These are phyloP conservation scores for Suillus clintonianus DNA, from an alignment of 768 basidiomycete genomes.

Conservation along the genomic window DNA sequence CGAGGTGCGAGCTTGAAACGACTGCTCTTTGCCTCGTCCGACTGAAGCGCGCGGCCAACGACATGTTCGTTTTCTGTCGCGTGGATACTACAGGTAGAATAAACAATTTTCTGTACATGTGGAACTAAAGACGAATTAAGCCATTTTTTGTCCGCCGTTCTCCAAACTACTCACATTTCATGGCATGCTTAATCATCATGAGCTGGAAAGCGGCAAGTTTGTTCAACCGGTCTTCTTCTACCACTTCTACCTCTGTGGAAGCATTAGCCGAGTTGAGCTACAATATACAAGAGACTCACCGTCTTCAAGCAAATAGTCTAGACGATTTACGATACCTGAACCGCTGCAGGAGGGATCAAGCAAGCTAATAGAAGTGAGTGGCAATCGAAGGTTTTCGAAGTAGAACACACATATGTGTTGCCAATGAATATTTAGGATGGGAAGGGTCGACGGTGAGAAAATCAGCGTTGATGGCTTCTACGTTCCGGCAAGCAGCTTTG, in stretches of 20 bases:
- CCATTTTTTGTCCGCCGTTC: conserved; percentile 11
- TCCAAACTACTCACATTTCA: conserved; percentile 69
- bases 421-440: conserved; percentile 59
- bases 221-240: conserved; percentile 66
- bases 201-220: conserved; percentile 90
- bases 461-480: conserved; percentile 72
- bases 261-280: conserved; percentile 4
- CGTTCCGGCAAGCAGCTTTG: conserved; percentile 84
- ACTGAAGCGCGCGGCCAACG: conserved; percentile 69
- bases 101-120: conserved; percentile 77
- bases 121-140: conserved; percentile 55
- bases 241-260: conserved; percentile 55
- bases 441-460: conserved; percentile 79
- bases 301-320: conserved; percentile 80
- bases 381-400: neutral
- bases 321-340: conserved; percentile 87
- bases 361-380: conserved; percentile 48
- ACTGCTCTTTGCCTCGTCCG: conserved; percentile 62
- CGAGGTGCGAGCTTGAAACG: conserved; percentile 71
- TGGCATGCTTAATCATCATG: conserved; percentile 90
- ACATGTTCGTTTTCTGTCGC: conserved; percentile 93
- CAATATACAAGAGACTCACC: conserved; percentile 44
- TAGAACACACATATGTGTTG: conserved; percentile 81
- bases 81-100: conserved; percentile 97
- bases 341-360: conserved; percentile 97